Base-by-base conservation (phyloP, 768 basidiomycete species). In the Hortiboletus flavorubellus region DNA sequence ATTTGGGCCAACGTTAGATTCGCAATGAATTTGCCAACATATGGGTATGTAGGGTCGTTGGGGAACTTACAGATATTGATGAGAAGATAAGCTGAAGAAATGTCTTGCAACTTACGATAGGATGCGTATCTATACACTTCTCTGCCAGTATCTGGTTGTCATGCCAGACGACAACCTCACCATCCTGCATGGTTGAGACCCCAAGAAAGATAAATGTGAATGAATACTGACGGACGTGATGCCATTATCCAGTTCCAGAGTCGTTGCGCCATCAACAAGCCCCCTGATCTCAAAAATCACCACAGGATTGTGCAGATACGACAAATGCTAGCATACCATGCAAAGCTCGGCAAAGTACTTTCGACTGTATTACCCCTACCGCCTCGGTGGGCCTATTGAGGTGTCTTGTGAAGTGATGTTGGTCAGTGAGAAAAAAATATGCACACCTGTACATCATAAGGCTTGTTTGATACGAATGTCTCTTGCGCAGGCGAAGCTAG, bases 1-100 rank as follows among this genome's bases (percentile, higher is more conserved):
- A 93, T 71, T 70, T 92, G 89, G 8, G 87, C 82, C 40, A 91
- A 70, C 0, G 91, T 92, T 40, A 91, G 77, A 66, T 89, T 85
- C n/a, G 82, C 84, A 51, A 91, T 77, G 55, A 76, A 80, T 69
- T 88, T 87, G 49, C 86, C 87, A n/a, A 88, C 85, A 64, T 90
- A 89, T 12, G 87, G 87, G 65, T 80, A 90, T 39, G 73, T 72
- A 2, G 84, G 82, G 65, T 90, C 87, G 37, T 72, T 70, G 10
- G 74, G 71, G 53, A 76, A 74, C 87, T 88, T 64, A 38, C 14
- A 31, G 48, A 35, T 14, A 44, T 33, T 5, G 40, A 56, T 59
- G 49, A 49, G 51, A 53, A 49, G 4, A 37, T 29, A 29, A 30
- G 31, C 11, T 30, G 35, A 10, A 26, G 16, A 26, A 30, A 4